Conservation (phyloP, 768 basidiomycete genomes). For the Galerina sulciceps region DNA sequence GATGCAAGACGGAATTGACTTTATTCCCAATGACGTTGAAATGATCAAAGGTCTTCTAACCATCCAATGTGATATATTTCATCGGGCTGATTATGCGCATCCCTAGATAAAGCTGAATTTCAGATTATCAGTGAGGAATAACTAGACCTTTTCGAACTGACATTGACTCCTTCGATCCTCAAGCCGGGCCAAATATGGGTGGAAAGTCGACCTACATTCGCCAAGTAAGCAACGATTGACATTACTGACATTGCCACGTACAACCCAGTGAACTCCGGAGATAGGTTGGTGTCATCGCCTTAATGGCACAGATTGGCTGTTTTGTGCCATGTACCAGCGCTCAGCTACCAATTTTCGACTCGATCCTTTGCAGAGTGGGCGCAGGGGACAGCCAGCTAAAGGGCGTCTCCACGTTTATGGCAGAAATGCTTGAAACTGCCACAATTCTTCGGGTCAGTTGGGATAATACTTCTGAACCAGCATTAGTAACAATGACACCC, state of each 20-base stretch:
- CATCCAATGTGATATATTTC: neutral
- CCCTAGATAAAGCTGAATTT: conserved; percentile 82
- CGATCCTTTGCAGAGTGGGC: conserved; percentile 92
- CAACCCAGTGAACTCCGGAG: neutral
- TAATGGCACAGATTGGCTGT: conserved; percentile 95
- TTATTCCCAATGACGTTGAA: conserved; percentile 95
- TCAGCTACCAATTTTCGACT: conserved; percentile 90
- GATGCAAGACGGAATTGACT: conserved; percentile 92
- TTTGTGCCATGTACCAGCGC: conserved; percentile 94
- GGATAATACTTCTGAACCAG: neutral
- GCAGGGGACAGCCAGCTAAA: conserved; percentile 98
- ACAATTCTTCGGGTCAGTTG: conserved; percentile 81
- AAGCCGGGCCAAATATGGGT: conserved; percentile 98
- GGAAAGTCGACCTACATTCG: conserved; percentile 98
- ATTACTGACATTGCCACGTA: neutral
- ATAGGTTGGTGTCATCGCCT: conserved; percentile 88
- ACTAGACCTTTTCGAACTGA: neutral
- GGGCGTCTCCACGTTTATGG: conserved; percentile 99
- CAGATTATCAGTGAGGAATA: conserved; percentile 82
- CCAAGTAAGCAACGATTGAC: conserved; percentile 57
- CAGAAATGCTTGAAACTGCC: conserved; percentile 98
- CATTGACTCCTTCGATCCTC: neutral
- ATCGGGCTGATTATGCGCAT: neutral
- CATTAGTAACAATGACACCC: neutral
- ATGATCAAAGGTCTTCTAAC: conserved; percentile 79